These are phyloP conservation scores for Symbiodinium natans DNA, from an alignment of 73 alveolate species.

Conservation along the genomic window DNA sequence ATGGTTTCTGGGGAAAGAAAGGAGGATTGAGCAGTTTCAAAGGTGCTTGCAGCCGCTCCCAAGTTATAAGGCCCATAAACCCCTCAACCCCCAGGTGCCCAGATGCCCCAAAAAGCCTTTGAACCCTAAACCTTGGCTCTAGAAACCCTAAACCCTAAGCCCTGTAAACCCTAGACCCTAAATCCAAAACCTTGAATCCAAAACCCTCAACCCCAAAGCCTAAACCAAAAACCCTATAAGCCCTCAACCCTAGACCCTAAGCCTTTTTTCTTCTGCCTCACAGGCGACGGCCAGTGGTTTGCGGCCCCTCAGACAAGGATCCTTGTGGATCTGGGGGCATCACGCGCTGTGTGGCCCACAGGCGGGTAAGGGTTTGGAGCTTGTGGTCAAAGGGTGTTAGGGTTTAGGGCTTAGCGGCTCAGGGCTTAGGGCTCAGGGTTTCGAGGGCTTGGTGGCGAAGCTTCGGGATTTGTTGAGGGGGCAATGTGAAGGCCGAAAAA, in stretches of 20 bases:
- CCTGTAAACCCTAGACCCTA: not conserved
- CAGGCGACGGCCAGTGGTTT: not conserved
- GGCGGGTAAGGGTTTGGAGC: not conserved
- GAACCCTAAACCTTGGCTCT: no score
- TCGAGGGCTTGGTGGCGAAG: not conserved
- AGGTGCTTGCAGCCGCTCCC: no score
- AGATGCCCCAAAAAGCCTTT: no score
- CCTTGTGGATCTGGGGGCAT: not conserved
- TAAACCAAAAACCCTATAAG: no score
- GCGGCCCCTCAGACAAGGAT: not conserved
- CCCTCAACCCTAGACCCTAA: no score
- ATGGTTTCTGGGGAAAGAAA: no score
- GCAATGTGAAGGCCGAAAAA: no score
- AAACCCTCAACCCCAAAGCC: not conserved
- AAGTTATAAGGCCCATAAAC: no score
- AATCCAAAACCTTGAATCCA: not conserved
- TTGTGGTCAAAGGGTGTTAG: not conserved
- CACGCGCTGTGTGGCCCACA: not conserved
- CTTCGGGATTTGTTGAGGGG: not conserved
- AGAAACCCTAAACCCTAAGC: not conserved
- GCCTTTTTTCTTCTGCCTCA: not conserved
- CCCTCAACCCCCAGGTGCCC: no score
- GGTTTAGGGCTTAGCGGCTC: not conserved
- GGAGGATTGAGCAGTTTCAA: no score
- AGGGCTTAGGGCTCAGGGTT: not conserved